Conservation (phyloP, 108 stramenopile species). For the Cylindrotheca fusiformis region DNA sequence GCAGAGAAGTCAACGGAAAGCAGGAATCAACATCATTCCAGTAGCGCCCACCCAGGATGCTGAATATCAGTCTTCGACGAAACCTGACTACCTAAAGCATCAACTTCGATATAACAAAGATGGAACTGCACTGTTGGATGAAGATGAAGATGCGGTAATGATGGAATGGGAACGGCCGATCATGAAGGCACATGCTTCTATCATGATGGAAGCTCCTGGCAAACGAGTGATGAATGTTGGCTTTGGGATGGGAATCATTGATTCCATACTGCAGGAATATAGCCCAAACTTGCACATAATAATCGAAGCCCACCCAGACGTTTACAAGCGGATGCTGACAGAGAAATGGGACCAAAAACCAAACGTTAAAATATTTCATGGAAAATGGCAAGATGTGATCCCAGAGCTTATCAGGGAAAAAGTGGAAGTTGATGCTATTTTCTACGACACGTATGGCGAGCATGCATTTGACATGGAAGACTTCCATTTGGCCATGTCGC, state of each 20-base stretch:
- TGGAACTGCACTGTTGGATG: slow-evolving; percentile 58
- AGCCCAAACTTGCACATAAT: slow-evolving; percentile 70
- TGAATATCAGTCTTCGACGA: slow-evolving; percentile 69
- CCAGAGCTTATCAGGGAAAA: slow-evolving; percentile 51
- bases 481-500: slow-evolving; percentile 68
- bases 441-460: slow-evolving; percentile 95
- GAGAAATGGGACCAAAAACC: slow-evolving; percentile 85
- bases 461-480: slow-evolving; percentile 87
- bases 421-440: slow-evolving; percentile 80
- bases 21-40: background rate
- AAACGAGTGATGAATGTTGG: slow-evolving; percentile 87
- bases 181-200: slow-evolving; percentile 89
- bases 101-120: slow-evolving; percentile 60
- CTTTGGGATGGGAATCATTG: slow-evolving; percentile 93
- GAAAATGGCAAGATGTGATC: slow-evolving; percentile 88
- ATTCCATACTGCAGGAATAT: slow-evolving; percentile 66
- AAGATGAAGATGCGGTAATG: slow-evolving; percentile 92
- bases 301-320: slow-evolving; percentile 90
- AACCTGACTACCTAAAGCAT: slow-evolving; percentile 76
- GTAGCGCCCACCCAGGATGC: slow-evolving; percentile 15
- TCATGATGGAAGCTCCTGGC: slow-evolving; percentile 45
- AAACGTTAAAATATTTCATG: slow-evolving; percentile 73
- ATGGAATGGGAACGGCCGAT: slow-evolving; percentile 97
- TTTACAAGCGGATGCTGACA: slow-evolving; percentile 70
- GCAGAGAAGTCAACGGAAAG: slow-evolving; percentile 36